Base-by-base conservation (phyloP, 2,329 filamentous ascomycete species). In the Aspergillus sp. region DNA sequence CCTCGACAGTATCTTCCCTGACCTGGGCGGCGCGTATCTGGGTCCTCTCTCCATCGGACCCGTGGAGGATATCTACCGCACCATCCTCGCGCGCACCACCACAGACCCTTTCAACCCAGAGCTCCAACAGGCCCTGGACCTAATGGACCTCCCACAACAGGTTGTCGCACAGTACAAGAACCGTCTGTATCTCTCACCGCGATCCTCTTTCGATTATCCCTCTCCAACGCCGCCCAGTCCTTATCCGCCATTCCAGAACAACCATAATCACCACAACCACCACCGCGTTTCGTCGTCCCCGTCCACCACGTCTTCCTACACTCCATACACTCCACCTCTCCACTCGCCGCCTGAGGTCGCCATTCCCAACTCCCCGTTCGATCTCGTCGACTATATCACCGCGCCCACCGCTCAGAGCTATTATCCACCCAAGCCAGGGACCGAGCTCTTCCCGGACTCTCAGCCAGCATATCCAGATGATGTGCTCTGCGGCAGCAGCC, bases 1-100 rank as follows among this genome's bases (percentile, higher is more conserved):
- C 35, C 80, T 97, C 69, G 90, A 96, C 69, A 87, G 88, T 10
- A 78, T 96, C 51, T 96, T 94, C 65, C 89, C 90, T 2, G 88
- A 94, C 64, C 85, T 96, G 56, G 90, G 89, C 41, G 85, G 88
- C 19, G 85, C 88, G 42, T 95, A 96, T 67, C 89, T 91, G 57
- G 86, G 86, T 42, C 85, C 83, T 56, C 75, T 95, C 55, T 84
- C 87, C 10, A 78, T 94, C 41, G 76, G 78, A 1, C 88, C 90
- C 0, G 82, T 97, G 30, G 88, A 95, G 65, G 85, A 93, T 62
- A 95, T 96, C 58, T 82, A 88, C 41, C 79, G 81, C 42, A 81
- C 86, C 33, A 78, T 94, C 29, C 76, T 83, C 53, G 79, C 82
- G 26, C 79, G 87, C 70, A 88, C 79, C 56, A 70, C 81, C 26